phyloP scores from a whole-genome alignment of 73 alveolate species.

The Paramecium biaurelia region DNA sequence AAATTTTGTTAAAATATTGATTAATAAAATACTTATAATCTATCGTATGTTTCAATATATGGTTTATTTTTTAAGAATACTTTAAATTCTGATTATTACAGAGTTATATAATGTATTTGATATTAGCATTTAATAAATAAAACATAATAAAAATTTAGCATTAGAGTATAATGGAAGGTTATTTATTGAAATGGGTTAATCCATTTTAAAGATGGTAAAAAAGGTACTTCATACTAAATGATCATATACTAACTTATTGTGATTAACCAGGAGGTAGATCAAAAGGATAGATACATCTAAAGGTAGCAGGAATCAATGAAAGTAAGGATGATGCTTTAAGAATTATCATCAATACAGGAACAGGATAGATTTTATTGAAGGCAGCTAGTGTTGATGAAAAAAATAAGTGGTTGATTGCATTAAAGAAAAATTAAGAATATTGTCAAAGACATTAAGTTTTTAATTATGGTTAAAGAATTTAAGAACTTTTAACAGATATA shows the following conservation, averaged over 20 bases:
- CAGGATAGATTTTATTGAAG: background rate
- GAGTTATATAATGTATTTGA: background rate
- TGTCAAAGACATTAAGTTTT: background rate
- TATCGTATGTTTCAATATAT: background rate
- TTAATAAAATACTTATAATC: no score
- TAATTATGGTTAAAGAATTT: background rate
- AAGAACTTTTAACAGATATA: background rate
- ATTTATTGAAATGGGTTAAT: conserved; percentile 61
- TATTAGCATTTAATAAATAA: background rate
- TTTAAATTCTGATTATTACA: background rate
- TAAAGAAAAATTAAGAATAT: conserved; percentile 17
- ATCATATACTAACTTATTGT: conserved; percentile 60
- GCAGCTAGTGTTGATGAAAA: conserved; percentile 36
- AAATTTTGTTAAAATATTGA: no score
- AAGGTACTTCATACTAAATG: conserved; percentile 63
- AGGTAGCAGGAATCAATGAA: conserved; percentile 47
- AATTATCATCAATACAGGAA: conserved; percentile 59
- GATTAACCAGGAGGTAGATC: conserved; percentile 52
- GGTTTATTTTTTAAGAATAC: background rate
- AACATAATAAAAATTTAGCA: background rate
- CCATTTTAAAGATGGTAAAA: conserved; percentile 68
- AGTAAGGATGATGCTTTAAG: conserved; percentile 56
- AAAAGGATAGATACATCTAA: conserved; percentile 57
- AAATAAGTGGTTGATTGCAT: conserved; percentile 41
- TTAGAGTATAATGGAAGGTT: conserved; percentile 68